Evolutionary conservation across 768 basidiomycete species (phyloP).

Genomic region (Auriculariales sp.): DNA sequence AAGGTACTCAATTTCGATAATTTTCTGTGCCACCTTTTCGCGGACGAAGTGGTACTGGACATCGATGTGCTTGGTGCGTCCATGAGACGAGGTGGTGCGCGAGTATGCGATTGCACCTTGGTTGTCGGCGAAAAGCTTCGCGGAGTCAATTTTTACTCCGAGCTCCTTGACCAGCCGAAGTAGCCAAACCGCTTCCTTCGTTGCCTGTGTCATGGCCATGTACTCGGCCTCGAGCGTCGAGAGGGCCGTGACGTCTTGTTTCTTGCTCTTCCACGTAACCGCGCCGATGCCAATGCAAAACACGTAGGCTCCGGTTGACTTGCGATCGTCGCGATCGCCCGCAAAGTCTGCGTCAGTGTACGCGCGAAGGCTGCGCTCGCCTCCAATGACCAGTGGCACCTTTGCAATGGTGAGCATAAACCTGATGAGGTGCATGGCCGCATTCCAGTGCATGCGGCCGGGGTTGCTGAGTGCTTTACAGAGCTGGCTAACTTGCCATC

Average conservation of each 20-base stretch:
- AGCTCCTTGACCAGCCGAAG: background rate
- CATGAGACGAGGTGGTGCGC: slow-evolving; percentile 12
- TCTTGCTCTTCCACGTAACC: slow-evolving; percentile 11
- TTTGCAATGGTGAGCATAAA: slow-evolving; percentile 23
- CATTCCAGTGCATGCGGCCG: slow-evolving; percentile 19
- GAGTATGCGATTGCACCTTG: slow-evolving; percentile 5
- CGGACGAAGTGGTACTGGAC: slow-evolving; percentile 14
- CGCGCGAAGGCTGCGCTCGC: background rate
- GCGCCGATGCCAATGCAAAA: slow-evolving; percentile 10
- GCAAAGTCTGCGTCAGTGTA: slow-evolving; percentile 17
- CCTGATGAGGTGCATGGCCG: slow-evolving; percentile 23
- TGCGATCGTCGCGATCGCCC: slow-evolving; percentile 8
- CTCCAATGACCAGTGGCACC: background rate
- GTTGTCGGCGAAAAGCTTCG: slow-evolving; percentile 7
- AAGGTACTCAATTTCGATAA: slow-evolving; percentile 6
- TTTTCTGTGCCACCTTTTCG: slow-evolving; percentile 7
- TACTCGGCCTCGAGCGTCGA: slow-evolving; percentile 8
- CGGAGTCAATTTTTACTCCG: background rate
- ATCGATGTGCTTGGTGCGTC: slow-evolving; percentile 16
- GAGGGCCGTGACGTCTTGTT: slow-evolving; percentile 11
- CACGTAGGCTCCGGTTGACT: slow-evolving; percentile 15
- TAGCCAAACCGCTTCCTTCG: slow-evolving; percentile 8
- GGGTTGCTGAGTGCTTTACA: slow-evolving; percentile 20
- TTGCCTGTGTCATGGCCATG: slow-evolving; percentile 6
- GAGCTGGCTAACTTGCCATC: slow-evolving; percentile 9